Evolutionary conservation across 306 rosid species (phyloP).

Genomic region (Cicer chorassanicum): DNA sequence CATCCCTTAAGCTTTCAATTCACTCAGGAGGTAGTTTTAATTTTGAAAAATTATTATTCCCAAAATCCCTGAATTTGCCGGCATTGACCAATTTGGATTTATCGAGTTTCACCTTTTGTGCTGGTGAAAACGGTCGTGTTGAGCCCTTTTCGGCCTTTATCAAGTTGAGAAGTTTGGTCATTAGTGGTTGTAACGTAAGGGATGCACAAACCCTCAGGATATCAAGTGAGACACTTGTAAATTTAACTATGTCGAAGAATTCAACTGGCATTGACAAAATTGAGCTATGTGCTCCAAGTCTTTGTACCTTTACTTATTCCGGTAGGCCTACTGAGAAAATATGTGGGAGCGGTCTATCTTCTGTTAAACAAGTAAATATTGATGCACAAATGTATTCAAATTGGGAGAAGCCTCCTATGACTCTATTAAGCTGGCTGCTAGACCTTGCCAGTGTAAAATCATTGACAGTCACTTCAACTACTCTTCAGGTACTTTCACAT

Average conservation of each 20-base stretch:
- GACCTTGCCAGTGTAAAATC: neutral
- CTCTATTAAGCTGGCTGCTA: neutral
- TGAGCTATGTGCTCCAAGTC: neutral
- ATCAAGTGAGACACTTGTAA: neutral
- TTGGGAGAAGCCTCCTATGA: neutral
- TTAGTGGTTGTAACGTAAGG: neutral
- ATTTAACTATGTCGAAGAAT: neutral
- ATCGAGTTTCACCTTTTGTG: neutral
- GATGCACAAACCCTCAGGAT: neutral
- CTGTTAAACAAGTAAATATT: neutral
- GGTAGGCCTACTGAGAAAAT: neutral
- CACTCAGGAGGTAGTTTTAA: neutral
- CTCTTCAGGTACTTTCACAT: constrained; percentile 1
- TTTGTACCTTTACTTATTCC: neutral
- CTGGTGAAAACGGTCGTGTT: neutral
- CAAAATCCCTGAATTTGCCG: constrained; percentile 9
- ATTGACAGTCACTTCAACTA: neutral
- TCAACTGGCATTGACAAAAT: neutral
- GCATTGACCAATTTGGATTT: neutral
- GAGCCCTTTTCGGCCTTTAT: constrained; percentile 2
- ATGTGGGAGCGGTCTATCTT: neutral
- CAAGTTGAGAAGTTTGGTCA: neutral
- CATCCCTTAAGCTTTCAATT: neutral
- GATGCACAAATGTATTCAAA: neutral
- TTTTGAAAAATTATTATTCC: neutral